phyloP scores from a whole-genome alignment of 1,284 basidiomycete species.

The Austroboletus olivaceoglutinosus region DNA sequence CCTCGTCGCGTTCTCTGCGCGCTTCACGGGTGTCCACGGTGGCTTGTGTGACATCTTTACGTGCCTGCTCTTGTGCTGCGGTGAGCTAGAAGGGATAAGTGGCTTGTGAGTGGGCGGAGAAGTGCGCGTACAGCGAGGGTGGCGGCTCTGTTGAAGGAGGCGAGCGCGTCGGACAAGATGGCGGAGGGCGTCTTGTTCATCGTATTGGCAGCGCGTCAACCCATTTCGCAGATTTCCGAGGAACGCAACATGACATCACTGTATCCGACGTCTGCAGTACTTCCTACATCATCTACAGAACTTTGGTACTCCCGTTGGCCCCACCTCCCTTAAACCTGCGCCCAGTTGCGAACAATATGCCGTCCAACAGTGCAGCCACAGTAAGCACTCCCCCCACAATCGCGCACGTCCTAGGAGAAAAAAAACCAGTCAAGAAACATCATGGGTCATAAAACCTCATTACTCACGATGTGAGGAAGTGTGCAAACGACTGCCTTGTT shows the following conservation, averaged over 20 bases:
- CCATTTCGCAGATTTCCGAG: constrained; percentile 26
- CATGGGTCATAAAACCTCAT: neutral
- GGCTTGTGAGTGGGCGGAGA: neutral
- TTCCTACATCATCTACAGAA: constrained; percentile 41
- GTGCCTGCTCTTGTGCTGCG: constrained; percentile 44
- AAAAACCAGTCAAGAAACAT: constrained; percentile 1
- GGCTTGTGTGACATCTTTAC: constrained; percentile 45
- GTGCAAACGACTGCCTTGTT: constrained; percentile 90
- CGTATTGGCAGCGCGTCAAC: constrained; percentile 16
- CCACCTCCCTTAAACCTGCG: constrained; percentile 56
- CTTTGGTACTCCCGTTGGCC: constrained; percentile 42
- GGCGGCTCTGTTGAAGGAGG: constrained; percentile 33
- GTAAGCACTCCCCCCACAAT: constrained; percentile 97
- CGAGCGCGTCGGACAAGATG: constrained; percentile 33
- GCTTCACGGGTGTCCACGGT: constrained; percentile 46
- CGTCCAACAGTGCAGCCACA: constrained; percentile 90
- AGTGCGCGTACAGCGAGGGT: constrained; percentile 32
- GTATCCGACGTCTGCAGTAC: constrained; percentile 9
- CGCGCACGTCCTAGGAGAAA: constrained; percentile 77
- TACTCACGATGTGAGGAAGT: constrained; percentile 93
- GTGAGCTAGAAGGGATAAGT: constrained; percentile 38
- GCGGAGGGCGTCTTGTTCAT: constrained; percentile 32
- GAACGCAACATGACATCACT: constrained; percentile 6
- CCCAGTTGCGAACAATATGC: constrained; percentile 77
- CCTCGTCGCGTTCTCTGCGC: constrained; percentile 54